Conservation (phyloP, 495 filamentous ascomycete genomes). For the Podospora bellae-mahoneyi region DNA sequence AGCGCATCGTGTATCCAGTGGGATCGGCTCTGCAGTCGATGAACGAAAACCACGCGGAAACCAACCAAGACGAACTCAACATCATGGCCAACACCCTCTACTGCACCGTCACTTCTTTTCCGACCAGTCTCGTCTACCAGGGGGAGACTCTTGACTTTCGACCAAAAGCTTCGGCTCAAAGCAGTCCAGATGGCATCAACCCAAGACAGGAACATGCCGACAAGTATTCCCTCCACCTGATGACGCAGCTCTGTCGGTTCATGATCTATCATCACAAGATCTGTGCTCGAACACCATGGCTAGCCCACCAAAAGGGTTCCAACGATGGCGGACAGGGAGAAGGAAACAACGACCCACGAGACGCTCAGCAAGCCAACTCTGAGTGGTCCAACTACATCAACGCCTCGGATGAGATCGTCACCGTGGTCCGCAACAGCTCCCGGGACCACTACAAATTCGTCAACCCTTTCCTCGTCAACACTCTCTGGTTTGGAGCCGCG, state of each 20-base stretch:
- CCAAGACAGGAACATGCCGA: conserved; percentile 20
- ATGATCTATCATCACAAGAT: conserved; percentile 36
- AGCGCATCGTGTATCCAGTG: conserved; percentile 21
- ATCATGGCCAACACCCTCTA: conserved; percentile 27
- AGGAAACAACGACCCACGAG: neutral
- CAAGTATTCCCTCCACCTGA: conserved; percentile 32
- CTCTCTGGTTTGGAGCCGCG: conserved; percentile 34
- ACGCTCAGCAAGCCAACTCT: neutral
- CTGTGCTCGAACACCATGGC: conserved; percentile 22
- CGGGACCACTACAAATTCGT: conserved; percentile 27
- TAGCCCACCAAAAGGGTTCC: neutral
- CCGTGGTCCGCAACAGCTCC: conserved; percentile 21
- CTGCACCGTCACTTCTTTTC: conserved; percentile 26
- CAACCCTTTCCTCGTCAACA: conserved; percentile 33
- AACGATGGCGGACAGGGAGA: no score
- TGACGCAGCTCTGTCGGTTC: conserved; percentile 33
- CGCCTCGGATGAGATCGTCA: conserved; percentile 30
- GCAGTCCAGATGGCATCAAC: neutral
- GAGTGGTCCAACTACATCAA: conserved; percentile 27
- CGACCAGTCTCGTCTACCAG: conserved; percentile 22
- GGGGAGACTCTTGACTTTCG: conserved; percentile 28
- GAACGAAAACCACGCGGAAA: neutral
- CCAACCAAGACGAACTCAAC: conserved; percentile 13
- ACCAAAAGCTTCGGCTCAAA: neutral
- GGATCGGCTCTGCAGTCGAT: conserved; percentile 7